phyloP scores from a whole-genome alignment of 1,139 yeast genomes.

The Martiniozyma asiatica region DNA sequence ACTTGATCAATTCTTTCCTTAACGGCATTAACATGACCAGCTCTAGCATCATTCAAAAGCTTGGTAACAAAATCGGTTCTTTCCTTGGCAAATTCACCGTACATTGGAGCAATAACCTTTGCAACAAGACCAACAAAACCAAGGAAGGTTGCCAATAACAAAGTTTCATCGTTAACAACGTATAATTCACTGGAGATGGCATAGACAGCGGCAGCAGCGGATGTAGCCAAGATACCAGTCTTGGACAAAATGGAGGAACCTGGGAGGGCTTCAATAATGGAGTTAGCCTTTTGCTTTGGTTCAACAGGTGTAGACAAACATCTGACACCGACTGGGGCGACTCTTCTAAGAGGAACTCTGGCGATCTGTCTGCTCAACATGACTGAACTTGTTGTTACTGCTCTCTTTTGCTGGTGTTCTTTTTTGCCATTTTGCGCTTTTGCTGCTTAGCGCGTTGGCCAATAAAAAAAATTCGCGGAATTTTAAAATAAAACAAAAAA shows the following conservation, averaged over 20 bases:
- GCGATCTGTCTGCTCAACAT: constrained; percentile 12
- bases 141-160: constrained; percentile 68
- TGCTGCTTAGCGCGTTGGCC: no score
- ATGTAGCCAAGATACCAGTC: constrained; percentile 91
- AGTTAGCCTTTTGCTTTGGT: constrained; percentile 84
- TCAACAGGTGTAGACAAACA: constrained; percentile 51
- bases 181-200: constrained; percentile 90
- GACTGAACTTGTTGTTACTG: constrained; percentile 6
- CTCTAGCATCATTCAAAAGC: constrained; percentile 79
- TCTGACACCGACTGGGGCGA: constrained; percentile 42
- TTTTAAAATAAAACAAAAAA: no score
- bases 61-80: constrained; percentile 77
- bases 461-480: no score
- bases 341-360: constrained; percentile 9
- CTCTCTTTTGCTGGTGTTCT: not conserved
- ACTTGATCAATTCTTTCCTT: constrained; percentile 85
- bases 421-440: constrained; percentile 11
- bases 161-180: constrained; percentile 89
- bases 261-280: constrained; percentile 87
- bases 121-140: constrained; percentile 67
- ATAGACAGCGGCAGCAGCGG: constrained; percentile 87
- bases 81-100: constrained; percentile 89
- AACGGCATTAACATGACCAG: constrained; percentile 84
- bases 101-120: constrained; percentile 87
- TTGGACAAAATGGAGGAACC: constrained; percentile 81